A percentile compares a stretch with the other conserved stretches of the same genome.
Conservation (phyloP, 2,329 filamentous ascomycete genomes). For the Colletotrichum sp. region DNA sequence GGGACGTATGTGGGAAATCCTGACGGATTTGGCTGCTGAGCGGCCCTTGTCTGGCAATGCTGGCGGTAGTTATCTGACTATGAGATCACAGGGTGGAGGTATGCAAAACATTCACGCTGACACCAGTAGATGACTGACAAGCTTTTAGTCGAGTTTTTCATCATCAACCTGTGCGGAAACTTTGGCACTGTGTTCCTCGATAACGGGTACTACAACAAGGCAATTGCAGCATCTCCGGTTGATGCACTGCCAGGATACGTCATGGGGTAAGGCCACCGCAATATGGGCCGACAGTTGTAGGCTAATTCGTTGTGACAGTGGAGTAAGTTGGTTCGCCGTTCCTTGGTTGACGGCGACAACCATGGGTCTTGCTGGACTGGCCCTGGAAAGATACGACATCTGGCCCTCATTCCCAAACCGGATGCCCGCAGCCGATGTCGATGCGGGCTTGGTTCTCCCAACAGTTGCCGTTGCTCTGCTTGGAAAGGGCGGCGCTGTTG, state of each 20-base stretch:
- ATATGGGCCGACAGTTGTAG: too few relatives aligned
- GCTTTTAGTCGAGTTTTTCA: slow-evolving; percentile 73
- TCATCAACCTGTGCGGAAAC: slow-evolving; percentile 86
- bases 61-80: slow-evolving; percentile 84
- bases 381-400: slow-evolving; percentile 73
- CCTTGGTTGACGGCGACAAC: slow-evolving; percentile 90
- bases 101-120: background rate
- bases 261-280: slow-evolving; percentile 54
- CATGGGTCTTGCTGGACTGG: slow-evolving; percentile 82
- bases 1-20: slow-evolving; percentile 76
- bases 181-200: slow-evolving; percentile 87
- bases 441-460: slow-evolving; percentile 82
- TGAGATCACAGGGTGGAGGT: slow-evolving; percentile 78
- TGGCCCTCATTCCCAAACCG: slow-evolving; percentile 78
- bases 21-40: slow-evolving; percentile 68
- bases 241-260: slow-evolving; percentile 90
- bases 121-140: background rate
- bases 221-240: slow-evolving; percentile 85
- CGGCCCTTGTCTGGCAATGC: slow-evolving; percentile 84
- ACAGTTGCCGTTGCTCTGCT: slow-evolving; percentile 85
- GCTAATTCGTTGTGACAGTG: slow-evolving; percentile 33
- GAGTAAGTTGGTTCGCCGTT: slow-evolving; percentile 90
- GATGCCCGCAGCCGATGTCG: slow-evolving; percentile 76
- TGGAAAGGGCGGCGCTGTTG: slow-evolving; percentile 80
- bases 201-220: slow-evolving; percentile 92